Evolutionary conservation across 1,284 basidiomycete genomes (phyloP), one percentile per base, ranked within the genome.

Genomic region (Lignosus rhinocerotis): DNA sequence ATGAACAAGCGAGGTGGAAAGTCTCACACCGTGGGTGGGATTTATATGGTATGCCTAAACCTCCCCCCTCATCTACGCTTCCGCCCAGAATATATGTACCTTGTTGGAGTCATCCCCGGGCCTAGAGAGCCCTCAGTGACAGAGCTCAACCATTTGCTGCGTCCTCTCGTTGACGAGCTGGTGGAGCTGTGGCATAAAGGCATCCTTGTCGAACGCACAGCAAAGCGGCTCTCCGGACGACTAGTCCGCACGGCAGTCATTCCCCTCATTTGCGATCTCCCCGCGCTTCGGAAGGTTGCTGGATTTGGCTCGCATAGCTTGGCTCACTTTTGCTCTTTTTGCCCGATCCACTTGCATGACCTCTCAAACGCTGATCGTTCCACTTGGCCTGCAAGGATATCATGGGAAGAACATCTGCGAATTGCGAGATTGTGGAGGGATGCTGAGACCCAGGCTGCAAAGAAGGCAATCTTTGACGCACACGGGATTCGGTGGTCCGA

Each of bases 401-500:
- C 43, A 1, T 46, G 31, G 41, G 38, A 50, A 14, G 55, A 65
- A 14, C 64, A 63, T 30, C 14, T 51, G 3, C n/a, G 19, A 16
- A n/a, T 42, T 31, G 75, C 72, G 2, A n/a, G 54, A n/a, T 42
- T 31, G 1, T 76, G 74, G 75, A 55, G 61, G n/a, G 60, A 74
- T 47, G 70, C 71, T 0, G 6, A 19, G 2, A 70, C 63, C 0
- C 50, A 63, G 11, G 42, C 55, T 34, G 61, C 61, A 30, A 62
- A 63, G 17, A 51, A 69, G 6, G 31, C 34, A 3, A 55, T 73
- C 14, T 70, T 70, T 47, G 57, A 69, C 34, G 31, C 58, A 8
- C 31, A 70, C 44, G 72, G 75, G 0, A 61, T 78, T 1, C 66
- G 70, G 0, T 79, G 73, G 73, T 72, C 73, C 3, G 66, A 70